Conservation (phyloP, 2,329 filamentous ascomycete genomes). For the Blastomyces percursus region DNA sequence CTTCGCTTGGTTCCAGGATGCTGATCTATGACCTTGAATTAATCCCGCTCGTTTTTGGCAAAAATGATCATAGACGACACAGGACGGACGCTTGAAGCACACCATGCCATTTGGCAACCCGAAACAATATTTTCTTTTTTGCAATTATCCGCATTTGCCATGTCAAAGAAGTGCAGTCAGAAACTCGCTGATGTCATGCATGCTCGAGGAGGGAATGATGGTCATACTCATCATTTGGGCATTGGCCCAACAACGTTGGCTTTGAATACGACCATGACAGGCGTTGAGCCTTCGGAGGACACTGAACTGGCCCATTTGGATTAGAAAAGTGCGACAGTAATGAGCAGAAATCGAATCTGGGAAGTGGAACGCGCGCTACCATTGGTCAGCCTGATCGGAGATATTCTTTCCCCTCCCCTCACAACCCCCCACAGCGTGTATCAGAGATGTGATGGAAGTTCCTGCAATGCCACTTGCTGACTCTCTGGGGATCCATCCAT, state of each 20-base stretch:
- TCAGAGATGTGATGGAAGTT: slow-evolving; percentile 1
- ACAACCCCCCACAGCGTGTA: not conserved
- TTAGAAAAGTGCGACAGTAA: not conserved
- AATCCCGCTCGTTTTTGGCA: not conserved
- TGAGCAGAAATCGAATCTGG: not conserved
- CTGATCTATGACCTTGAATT: slow-evolving; percentile 3
- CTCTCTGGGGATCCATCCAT: not conserved
- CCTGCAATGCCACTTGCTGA: not conserved
- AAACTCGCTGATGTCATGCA: not conserved
- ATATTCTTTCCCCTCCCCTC: not conserved
- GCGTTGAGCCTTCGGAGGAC: not conserved
- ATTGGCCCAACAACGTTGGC: not conserved
- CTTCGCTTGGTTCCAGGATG: not conserved
- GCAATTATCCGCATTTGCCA: not conserved
- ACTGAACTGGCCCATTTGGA: not conserved
- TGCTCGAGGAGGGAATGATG: not conserved
- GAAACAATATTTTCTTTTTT: not conserved
- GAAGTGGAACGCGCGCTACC: no score
- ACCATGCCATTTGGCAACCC: not conserved
- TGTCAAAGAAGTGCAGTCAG: not conserved
- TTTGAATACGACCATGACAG: no score
- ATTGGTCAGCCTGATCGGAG: not conserved
- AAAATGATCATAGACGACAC: not conserved
- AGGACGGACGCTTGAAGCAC: not conserved
- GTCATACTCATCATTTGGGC: not conserved